A percentile compares a stretch with the other conserved stretches of the same genome.
phyloP scores from a whole-genome alignment of 768 basidiomycete genomes.

The Sarcodon aspratus region DNA sequence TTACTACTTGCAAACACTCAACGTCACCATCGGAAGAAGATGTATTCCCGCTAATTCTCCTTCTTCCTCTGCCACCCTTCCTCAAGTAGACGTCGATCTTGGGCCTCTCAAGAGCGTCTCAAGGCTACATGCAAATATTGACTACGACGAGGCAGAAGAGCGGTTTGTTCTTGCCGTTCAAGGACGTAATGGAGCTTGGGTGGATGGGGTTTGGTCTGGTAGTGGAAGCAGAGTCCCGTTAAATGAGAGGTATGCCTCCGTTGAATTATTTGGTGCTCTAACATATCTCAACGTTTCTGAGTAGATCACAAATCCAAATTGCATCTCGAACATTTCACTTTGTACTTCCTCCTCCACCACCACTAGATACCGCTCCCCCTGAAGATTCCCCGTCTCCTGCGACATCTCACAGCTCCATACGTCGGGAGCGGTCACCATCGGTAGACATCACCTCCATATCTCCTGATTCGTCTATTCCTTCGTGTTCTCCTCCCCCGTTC shows the following conservation, averaged over 20 bases:
- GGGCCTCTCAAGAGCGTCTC: slow-evolving; percentile 96
- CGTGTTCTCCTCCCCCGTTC: slow-evolving; percentile 60
- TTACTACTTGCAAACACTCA: slow-evolving; percentile 94
- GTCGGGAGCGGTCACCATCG: slow-evolving; percentile 62
- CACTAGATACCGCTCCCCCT: slow-evolving; percentile 33
- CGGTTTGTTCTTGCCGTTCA: slow-evolving; percentile 84
- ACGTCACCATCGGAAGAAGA: slow-evolving; percentile 87
- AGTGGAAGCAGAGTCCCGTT: slow-evolving; percentile 82
- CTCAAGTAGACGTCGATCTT: slow-evolving; percentile 79
- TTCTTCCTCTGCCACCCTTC: slow-evolving; percentile 38
- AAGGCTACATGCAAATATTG: slow-evolving; percentile 91
- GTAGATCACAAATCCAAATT: slow-evolving; percentile 91
- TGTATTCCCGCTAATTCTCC: slow-evolving; percentile 53
- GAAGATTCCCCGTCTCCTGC: slow-evolving; percentile 69
- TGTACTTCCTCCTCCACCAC: slow-evolving; percentile 78
- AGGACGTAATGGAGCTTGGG: slow-evolving; percentile 97
- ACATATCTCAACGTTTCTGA: not conserved
- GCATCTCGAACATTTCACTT: slow-evolving; percentile 96
- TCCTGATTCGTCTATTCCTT: slow-evolving; percentile 63
- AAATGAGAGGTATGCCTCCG: slow-evolving; percentile 55
- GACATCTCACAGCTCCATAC: slow-evolving; percentile 59
- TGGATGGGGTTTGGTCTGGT: slow-evolving; percentile 92
- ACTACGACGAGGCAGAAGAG: slow-evolving; percentile 84
- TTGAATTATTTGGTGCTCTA: not conserved
- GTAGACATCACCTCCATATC: slow-evolving; percentile 53